Base-by-base conservation (phyloP, 441 rosid genomes). In the Gossypium davidsonii region DNA sequence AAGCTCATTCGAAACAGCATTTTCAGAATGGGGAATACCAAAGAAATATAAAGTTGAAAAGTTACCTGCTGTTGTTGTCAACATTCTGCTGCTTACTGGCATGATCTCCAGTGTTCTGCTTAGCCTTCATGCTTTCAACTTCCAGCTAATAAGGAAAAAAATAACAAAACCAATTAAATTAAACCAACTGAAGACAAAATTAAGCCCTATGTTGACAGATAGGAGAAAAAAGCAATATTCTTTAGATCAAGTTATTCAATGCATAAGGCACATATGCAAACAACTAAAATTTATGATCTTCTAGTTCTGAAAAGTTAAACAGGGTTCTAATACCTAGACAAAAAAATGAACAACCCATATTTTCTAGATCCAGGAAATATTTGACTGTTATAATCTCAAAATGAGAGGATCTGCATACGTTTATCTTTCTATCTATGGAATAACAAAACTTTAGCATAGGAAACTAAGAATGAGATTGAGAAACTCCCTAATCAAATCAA, bases 61-160 rank as follows among this genome's bases (percentile, higher is more conserved):
- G 46, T 70, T 78, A 91, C 97, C 91, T 86, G 83, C 61, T 70
- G 6, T 73, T 62, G 64, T 77, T 82, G 79, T 81, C 78, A 28
- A 49, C 37, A 42, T 26, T 26, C 61, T 67, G 83, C 57, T 65
- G 84, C 76, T 77, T 78, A 4, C 55, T 66, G 18, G 81, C 75
- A 81, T 78, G 70, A 51, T 86, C 85, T 73, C 68, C 82, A 26
- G 26, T 59, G 73, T 65, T 83, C 77, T 84, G 87, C 77, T 81
- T 85, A 74, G 67, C 81, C 80, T 80, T 90, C 80, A 87, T 67
- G 49, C 78, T 83, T 77, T 89, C 93, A 72, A 77, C 91, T 80
- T 90, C 92, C 83, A 84, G 84, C 98, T 91, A 83, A 72, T 39
- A 67, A 80, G 72, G 15, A 60, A 63, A 56, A 12, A 60, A 28